Evolutionary conservation across 371 early-diverging fungal genomes (phyloP).

Genomic region (Mortierella sp.): DNA sequence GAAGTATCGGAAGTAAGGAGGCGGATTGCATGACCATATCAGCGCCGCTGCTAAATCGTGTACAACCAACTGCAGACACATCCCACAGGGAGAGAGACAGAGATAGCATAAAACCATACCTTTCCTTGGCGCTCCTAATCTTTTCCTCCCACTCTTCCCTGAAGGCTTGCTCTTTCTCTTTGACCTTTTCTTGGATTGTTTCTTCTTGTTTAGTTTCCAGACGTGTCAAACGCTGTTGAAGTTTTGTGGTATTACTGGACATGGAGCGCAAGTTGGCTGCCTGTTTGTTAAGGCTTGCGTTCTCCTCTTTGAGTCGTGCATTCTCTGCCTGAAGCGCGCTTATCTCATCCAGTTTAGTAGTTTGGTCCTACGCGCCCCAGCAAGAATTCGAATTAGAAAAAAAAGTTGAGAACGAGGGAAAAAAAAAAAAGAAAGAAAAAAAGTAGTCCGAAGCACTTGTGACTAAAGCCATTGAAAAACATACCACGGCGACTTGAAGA

Average conservation of each 20-base stretch:
- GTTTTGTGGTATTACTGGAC: slow-evolving; percentile 62
- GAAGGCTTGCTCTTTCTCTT: slow-evolving; percentile 50
- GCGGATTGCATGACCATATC: too few relatives aligned
- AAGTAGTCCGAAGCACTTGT: too few relatives aligned
- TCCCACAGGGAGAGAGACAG: neutral
- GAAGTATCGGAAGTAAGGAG: too few relatives aligned
- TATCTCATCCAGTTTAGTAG: slow-evolving; percentile 62
- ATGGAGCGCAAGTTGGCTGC: slow-evolving; percentile 53
- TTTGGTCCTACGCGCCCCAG: slow-evolving; percentile 73
- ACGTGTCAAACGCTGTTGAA: slow-evolving; percentile 67
- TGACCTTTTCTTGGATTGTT: slow-evolving; percentile 54
- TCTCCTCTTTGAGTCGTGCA: slow-evolving; percentile 63
- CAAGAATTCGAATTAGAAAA: neutral
- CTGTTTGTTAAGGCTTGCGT: slow-evolving; percentile 59
- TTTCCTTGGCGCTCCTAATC: slow-evolving; percentile 83
- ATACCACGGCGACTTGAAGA: slow-evolving; percentile 47
- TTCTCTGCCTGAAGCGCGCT: slow-evolving; percentile 65
- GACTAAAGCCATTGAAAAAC: neutral
- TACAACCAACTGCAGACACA: neutral
- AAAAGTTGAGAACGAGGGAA: neutral
- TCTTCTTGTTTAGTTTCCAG: slow-evolving; percentile 58
- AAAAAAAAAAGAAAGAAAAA: neutral
- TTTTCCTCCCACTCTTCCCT: slow-evolving; percentile 66
- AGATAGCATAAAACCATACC: too few relatives aligned
- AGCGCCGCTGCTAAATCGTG: too few relatives aligned